phyloP scores from a whole-genome alignment of 2,329 filamentous ascomycete species.

The Talaromyces rugulosus region DNA sequence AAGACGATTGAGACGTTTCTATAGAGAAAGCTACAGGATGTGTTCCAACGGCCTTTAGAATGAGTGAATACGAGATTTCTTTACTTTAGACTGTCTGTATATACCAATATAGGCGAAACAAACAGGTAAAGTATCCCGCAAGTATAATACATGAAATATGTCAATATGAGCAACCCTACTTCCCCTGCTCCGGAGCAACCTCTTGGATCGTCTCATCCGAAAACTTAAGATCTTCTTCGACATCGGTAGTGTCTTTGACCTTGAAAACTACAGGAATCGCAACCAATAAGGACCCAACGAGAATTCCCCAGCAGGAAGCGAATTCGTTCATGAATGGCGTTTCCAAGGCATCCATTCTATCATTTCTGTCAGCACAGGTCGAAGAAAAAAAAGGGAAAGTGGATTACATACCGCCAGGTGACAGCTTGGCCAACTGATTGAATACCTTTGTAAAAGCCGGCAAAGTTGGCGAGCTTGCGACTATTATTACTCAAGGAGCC shows the following conservation, averaged over 20 bases:
- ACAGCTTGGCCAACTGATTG: conserved; percentile 79
- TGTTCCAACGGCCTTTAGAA: too few relatives aligned
- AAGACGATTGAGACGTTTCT: too few relatives aligned
- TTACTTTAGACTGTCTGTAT: too few relatives aligned
- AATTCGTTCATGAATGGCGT: conserved; percentile 69
- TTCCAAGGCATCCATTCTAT: conserved; percentile 60
- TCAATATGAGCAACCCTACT: not conserved
- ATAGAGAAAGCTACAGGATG: too few relatives aligned
- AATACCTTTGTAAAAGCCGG: conserved; percentile 85
- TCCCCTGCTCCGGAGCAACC: not conserved
- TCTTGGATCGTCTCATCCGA: conserved; percentile 69
- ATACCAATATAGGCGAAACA: not conserved
- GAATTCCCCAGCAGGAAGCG: conserved; percentile 69
- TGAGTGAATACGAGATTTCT: too few relatives aligned
- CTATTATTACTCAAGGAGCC: conserved; percentile 88
- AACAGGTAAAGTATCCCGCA: not conserved
- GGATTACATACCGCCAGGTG: conserved; percentile 39
- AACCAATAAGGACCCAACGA: conserved; percentile 68
- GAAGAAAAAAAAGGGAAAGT: not conserved
- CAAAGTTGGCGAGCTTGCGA: conserved; percentile 86
- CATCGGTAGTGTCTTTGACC: conserved; percentile 73
- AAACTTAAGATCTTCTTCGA: conserved; percentile 80
- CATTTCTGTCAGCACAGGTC: not conserved
- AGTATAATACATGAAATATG: not conserved
- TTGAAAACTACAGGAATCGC: conserved; percentile 77